Evolutionary conservation across 2,329 filamentous ascomycete genomes (phyloP).

Genomic region (Nigrospora sphaerica): DNA sequence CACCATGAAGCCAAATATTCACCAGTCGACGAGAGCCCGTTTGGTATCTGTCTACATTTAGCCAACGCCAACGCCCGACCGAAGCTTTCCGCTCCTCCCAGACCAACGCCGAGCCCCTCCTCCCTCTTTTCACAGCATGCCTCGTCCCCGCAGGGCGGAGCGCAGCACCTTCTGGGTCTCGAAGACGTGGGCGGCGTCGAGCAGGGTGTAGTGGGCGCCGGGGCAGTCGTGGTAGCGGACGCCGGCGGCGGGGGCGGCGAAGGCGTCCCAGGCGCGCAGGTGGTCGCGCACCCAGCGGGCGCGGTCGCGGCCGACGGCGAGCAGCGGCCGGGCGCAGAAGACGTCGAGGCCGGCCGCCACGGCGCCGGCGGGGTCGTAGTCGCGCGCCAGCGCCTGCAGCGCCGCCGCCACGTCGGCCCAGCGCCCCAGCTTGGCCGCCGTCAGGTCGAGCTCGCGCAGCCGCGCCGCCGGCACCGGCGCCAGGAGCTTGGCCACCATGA

Average conservation of each 20-base stretch:
- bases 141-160: conserved; percentile 9
- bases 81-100: too few species aligned
- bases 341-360: conserved; percentile 25
- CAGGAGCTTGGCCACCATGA: conserved; percentile 15
- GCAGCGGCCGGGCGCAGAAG: conserved; percentile 25
- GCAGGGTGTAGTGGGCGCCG: conserved; percentile 27
- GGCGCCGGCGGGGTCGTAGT: conserved; percentile 29
- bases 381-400: conserved; percentile 20
- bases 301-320: conserved; percentile 11
- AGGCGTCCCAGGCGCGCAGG: conserved; percentile 22
- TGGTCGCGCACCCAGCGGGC: conserved; percentile 17
- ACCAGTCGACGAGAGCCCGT: too few species aligned
- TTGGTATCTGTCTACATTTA: too few species aligned
- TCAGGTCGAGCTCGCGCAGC: conserved; percentile 16
- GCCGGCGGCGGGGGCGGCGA: conserved; percentile 8
- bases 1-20: too few species aligned
- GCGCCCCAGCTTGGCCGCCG: conserved; percentile 10
- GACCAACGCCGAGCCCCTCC: too few species aligned
- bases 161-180: conserved; percentile 21
- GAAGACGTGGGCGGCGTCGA: conserved; percentile 21
- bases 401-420: conserved; percentile 23
- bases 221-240: conserved; percentile 21
- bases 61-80: too few species aligned
- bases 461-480: conserved; percentile 7
- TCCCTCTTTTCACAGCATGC: neutral